Conservation (phyloP, 768 basidiomycete genomes). For the Pleurotus tuoliensis region DNA sequence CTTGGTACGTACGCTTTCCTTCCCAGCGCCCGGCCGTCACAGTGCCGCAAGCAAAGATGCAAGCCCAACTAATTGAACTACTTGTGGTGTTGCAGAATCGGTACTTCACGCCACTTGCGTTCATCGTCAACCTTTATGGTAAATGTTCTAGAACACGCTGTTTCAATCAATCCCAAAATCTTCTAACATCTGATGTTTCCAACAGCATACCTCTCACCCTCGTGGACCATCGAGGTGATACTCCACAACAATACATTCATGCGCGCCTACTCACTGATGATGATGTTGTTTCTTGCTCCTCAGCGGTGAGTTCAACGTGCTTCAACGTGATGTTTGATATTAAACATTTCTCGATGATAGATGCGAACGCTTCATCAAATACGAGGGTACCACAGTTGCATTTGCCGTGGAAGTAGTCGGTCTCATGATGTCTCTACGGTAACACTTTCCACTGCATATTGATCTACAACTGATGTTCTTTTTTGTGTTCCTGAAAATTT, state of each 20-base stretch:
- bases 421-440: constrained; percentile 59
- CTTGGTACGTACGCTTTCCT: constrained; percentile 25
- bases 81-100: constrained; percentile 41
- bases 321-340: neutral
- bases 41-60: no score
- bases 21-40: neutral
- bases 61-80: no score
- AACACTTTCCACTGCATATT: neutral
- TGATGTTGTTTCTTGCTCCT: neutral
- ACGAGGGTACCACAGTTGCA: constrained; percentile 50
- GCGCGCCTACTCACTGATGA: neutral
- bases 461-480: neutral
- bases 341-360: constrained; percentile 25
- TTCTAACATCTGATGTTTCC: neutral
- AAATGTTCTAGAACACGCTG: neutral
- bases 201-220: constrained; percentile 38
- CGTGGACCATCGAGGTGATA: constrained; percentile 35
- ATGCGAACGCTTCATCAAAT: constrained; percentile 44
- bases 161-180: neutral
- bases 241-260: neutral
- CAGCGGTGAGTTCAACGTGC: neutral
- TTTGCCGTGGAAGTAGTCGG: constrained; percentile 49
- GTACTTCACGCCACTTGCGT: constrained; percentile 60
- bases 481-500: constrained; percentile 11
- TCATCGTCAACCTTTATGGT: constrained; percentile 55